Evolutionary conservation across 2,329 filamentous ascomycete species (phyloP).

Genomic region (Hymenotorrendiella dingleyae): DNA sequence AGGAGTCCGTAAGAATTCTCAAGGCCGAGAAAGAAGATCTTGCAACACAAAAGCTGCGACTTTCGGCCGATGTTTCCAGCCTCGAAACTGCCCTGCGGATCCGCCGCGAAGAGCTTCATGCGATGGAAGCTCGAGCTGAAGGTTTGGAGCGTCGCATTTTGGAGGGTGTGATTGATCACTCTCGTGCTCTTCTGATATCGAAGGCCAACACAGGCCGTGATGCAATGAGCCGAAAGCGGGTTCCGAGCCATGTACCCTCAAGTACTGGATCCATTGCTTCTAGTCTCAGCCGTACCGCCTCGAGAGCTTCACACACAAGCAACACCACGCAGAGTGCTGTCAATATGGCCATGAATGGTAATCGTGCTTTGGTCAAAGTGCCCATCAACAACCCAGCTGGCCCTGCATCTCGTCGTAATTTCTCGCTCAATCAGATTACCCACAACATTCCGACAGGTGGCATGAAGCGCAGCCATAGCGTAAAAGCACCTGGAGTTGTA

Average conservation of each 20-base stretch:
- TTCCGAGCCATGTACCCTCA: slow-evolving; percentile 39
- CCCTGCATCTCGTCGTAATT: slow-evolving; percentile 67
- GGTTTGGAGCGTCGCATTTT: slow-evolving; percentile 85
- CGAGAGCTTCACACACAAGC: slow-evolving; percentile 25
- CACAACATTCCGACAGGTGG: slow-evolving; percentile 59
- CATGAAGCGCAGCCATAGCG: slow-evolving; percentile 73
- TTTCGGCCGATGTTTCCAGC: slow-evolving; percentile 81
- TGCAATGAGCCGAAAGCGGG: slow-evolving; percentile 46
- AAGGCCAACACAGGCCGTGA: slow-evolving; percentile 44
- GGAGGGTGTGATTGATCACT: slow-evolving; percentile 94
- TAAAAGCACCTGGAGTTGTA: slow-evolving; percentile 54
- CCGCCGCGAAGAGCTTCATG: slow-evolving; percentile 81
- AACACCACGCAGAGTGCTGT: slow-evolving; percentile 38
- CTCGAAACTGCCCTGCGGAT: slow-evolving; percentile 86
- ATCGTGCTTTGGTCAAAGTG: slow-evolving; percentile 22
- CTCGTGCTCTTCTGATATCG: slow-evolving; percentile 77
- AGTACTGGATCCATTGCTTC: slow-evolving; percentile 33
- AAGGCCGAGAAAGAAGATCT: slow-evolving; percentile 66
- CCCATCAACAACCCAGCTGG: slow-evolving; percentile 41
- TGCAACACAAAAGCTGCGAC: slow-evolving; percentile 67
- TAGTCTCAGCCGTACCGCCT: slow-evolving; percentile 18
- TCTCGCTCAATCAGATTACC: slow-evolving; percentile 85
- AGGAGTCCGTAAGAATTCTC: slow-evolving; percentile 45
- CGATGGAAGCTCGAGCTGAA: slow-evolving; percentile 87
- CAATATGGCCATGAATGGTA: slow-evolving; percentile 48